phyloP scores from a whole-genome alignment of 2,329 filamentous ascomycete species.

The Aureobasidium mangrovei region DNA sequence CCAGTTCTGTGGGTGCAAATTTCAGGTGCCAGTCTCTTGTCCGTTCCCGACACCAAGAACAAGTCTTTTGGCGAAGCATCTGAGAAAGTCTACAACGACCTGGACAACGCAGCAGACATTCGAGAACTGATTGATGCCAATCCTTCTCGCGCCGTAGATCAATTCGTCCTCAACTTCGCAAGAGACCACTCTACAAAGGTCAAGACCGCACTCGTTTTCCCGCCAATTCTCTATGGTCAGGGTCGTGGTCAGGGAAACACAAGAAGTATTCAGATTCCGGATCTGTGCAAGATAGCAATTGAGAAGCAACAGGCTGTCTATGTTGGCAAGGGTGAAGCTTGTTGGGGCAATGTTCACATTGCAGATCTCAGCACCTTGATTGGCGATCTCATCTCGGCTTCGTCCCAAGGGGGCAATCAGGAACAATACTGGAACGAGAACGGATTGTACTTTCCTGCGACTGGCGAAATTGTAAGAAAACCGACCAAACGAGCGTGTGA shows the following conservation, averaged over 20 bases:
- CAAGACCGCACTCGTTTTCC: constrained; percentile 55
- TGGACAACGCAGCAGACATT: constrained; percentile 45
- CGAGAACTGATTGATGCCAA: constrained; percentile 47
- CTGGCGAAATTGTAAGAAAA: neutral
- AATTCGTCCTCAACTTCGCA: constrained; percentile 49
- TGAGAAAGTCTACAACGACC: constrained; percentile 50
- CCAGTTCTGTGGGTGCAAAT: neutral
- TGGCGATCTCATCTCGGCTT: constrained; percentile 36
- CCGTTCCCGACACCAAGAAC: constrained; percentile 19
- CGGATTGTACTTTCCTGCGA: neutral
- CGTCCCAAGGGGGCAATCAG: too few relatives aligned
- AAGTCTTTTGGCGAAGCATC: constrained; percentile 39
- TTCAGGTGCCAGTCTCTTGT: neutral
- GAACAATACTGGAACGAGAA: neutral
- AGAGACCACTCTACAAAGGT: constrained; percentile 34
- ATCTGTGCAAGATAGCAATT: constrained; percentile 43
- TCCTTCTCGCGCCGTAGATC: constrained; percentile 60
- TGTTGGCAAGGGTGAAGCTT: constrained; percentile 49
- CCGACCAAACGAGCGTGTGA: too few relatives aligned
- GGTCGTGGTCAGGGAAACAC: constrained; percentile 46
- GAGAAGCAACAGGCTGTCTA: constrained; percentile 45
- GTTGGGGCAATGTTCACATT: constrained; percentile 50
- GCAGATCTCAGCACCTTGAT: constrained; percentile 51
- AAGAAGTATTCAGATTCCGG: constrained; percentile 50
- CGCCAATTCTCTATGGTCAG: constrained; percentile 52